Evolutionary conservation across 2,329 filamentous ascomycete genomes (phyloP), one percentile per base, ranked within the genome.

Genomic region (Sarocladium kiliense): DNA sequence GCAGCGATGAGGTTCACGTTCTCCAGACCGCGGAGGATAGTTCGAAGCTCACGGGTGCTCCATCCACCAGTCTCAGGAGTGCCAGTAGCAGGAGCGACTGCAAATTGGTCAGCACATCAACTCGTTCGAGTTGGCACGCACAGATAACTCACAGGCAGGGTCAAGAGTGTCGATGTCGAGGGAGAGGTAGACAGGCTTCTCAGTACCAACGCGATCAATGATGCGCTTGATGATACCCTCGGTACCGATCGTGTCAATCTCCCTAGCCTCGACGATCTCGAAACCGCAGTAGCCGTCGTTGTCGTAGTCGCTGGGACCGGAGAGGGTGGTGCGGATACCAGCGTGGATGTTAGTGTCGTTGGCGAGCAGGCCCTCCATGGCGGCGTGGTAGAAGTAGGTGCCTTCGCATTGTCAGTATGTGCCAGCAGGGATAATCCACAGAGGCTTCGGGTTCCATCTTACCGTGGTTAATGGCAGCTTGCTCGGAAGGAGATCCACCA

Each of bases 141-240:
- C n/a, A n/a, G n/a, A n/a, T n/a, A 25, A 36, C 47, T 51, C 11
- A 51, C 47, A 72, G 7, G 70, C 71, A 0, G 91, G 91, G 66
- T 96, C 91, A 3, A 96, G 76, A 0, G 89, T 91, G 65, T 96
- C 91, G 62, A 99, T 91, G 69, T 99, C 94, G 65, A 99, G 97
- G 36, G 91, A 96, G 57, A 99, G 74, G 66, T 96, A 95, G 1
- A 96, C 89, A 0, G 89, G 90, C 60, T 82, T 84, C 60, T 89
- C 82, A 21, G 85, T 87, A 1, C 89, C 90, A 4, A 95, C 84
- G 1, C 84, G 80, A 6, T 80, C 69, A 66, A 95, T 75, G 65
- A 96, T 95, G 39, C 75, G 74, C 19, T 83, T 73, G 16, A 92
- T 79, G 57, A 96, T 78, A 2, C 88, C 90, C 58, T 76, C 74